Conservation (phyloP, 441 rosid species). For the Croton setiger region DNA sequence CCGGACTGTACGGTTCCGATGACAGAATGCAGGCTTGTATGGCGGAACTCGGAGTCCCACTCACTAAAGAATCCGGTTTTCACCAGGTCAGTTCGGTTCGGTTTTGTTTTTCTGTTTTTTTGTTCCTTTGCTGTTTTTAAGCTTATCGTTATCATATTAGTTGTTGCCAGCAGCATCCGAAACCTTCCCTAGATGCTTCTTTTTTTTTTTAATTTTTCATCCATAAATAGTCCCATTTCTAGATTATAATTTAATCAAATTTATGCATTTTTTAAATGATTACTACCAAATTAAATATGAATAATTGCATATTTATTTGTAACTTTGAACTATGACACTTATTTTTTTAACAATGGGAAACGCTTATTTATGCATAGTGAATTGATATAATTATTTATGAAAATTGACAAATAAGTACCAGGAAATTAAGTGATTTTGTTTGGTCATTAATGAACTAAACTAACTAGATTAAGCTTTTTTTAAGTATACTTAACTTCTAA, state of each 20-base stretch:
- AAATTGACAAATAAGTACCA: not conserved
- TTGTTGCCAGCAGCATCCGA: not conserved
- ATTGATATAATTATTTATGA: too few relatives aligned
- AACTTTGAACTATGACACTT: too few relatives aligned
- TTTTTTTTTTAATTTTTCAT: not conserved
- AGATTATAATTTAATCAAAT: too few relatives aligned
- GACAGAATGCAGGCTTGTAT: constrained; percentile 98
- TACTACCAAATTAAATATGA: too few relatives aligned
- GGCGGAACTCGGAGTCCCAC: constrained; percentile 99
- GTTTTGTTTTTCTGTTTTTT: not conserved
- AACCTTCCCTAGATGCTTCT: not conserved
- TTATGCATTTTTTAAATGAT: too few relatives aligned
- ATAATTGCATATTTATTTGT: too few relatives aligned
- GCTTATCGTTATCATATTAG: not conserved
- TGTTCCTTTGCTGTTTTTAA: not conserved
- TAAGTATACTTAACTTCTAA: too few relatives aligned
- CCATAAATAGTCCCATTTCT: too few relatives aligned
- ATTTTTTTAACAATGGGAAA: too few relatives aligned
- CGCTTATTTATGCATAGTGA: too few relatives aligned
- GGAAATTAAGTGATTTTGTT: not conserved
- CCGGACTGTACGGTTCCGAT: constrained; percentile 92
- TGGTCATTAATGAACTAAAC: constrained; percentile 2
- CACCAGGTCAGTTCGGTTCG: constrained; percentile 64
- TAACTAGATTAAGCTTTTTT: not conserved
- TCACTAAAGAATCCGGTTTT: constrained; percentile 93